These are phyloP conservation scores for Curvularia hawaiiensis DNA, from an alignment of 2,329 filamentous ascomycete genomes.

Conservation along the genomic window DNA sequence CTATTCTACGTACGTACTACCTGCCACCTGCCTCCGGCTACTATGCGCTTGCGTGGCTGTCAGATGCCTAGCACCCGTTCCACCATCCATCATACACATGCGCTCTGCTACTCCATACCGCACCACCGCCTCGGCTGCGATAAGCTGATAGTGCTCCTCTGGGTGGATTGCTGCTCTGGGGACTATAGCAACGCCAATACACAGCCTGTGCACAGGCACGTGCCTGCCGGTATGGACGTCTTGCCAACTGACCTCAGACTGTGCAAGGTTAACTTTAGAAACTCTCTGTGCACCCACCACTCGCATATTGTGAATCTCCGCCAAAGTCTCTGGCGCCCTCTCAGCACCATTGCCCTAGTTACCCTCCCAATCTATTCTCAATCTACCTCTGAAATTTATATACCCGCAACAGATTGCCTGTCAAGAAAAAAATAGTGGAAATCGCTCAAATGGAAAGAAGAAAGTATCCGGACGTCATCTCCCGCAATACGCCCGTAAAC, in stretches of 20 bases:
- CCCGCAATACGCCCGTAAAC: neutral
- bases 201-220: slow-evolving; percentile 1
- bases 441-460: neutral
- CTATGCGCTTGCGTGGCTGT: neutral
- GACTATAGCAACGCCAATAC: slow-evolving; percentile 1
- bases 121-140: slow-evolving; percentile 3
- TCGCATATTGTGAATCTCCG: neutral
- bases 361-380: neutral
- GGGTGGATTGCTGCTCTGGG: neutral
- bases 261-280: neutral
- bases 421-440: neutral
- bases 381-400: neutral
- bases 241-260: neutral
- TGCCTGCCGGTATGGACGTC: neutral
- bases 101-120: neutral
- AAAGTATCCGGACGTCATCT: neutral
- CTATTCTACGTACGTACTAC: neutral
- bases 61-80: neutral
- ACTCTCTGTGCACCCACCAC: neutral
- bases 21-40: neutral
- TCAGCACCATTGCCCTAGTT: neutral
- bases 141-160: slow-evolving; percentile 1
- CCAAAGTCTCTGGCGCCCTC: neutral
- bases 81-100: neutral
- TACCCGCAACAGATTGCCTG: neutral